Evolutionary conservation across 257 asterid species (phyloP).

Genomic region (Solanum lycopersicoides): DNA sequence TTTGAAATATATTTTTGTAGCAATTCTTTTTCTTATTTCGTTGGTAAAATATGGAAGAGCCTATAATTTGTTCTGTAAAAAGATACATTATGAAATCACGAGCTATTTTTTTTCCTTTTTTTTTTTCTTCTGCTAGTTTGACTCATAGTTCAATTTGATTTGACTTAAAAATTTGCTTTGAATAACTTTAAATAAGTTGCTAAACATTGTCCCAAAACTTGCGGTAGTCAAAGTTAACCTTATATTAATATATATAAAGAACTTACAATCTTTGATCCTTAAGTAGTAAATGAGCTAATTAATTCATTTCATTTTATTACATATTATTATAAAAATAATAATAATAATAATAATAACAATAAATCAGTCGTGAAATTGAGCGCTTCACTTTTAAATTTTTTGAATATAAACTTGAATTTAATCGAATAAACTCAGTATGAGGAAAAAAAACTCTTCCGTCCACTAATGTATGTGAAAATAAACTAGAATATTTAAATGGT

Average conservation of each 20-base stretch:
- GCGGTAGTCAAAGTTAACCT: not conserved
- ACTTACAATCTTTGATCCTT: not conserved
- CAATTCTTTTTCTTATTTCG: not conserved
- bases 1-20: not conserved
- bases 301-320: not conserved
- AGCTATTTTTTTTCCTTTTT: not conserved
- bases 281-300: not conserved
- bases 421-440: not conserved
- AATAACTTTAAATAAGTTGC: not conserved
- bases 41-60: not conserved
- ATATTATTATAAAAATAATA: not conserved
- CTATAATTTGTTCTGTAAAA: not conserved
- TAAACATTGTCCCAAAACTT: not conserved
- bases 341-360: not conserved
- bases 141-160: not conserved
- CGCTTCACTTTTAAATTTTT: not conserved
- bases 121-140: not conserved
- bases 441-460: not conserved
- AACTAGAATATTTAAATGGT: not conserved
- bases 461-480: not conserved
- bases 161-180: not conserved
- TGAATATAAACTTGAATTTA: not conserved
- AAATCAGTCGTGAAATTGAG: not conserved
- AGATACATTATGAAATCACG: not conserved
- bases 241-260: not conserved